Percentiles rank a stretch among this genome's conserved stretches.
phyloP scores from a whole-genome alignment of 371 early-diverging fungal species.

The Choanephora cucurbitarum region DNA sequence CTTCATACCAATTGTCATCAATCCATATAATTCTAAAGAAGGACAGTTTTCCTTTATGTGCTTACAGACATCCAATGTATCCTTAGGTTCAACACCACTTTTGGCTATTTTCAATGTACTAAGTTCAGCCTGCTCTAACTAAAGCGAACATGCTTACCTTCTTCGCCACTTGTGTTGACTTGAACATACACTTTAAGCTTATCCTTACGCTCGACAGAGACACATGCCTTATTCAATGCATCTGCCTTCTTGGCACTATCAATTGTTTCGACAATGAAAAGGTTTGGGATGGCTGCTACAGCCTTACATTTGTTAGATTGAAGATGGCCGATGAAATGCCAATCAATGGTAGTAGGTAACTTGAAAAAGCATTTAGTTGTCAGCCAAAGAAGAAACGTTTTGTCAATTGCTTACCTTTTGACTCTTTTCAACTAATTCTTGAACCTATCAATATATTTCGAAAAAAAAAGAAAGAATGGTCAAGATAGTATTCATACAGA shows the following conservation, averaged over 20 bases:
- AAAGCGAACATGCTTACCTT: too few species aligned
- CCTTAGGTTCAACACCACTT: conserved; percentile 68
- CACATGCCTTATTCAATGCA: conserved; percentile 75
- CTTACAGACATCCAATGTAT: conserved; percentile 51
- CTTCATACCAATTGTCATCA: conserved; percentile 94
- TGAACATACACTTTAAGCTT: conserved; percentile 86
- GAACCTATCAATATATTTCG: too few species aligned
- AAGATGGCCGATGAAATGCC: conserved; percentile 96
- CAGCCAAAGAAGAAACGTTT: not conserved
- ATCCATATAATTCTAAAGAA: conserved; percentile 71
- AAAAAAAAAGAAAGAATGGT: too few species aligned
- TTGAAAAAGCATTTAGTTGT: conserved; percentile 15
- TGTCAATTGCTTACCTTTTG: conserved; percentile 50
- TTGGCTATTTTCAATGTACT: conserved; percentile 66
- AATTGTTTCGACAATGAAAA: conserved; percentile 90
- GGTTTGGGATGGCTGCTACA: conserved; percentile 84
- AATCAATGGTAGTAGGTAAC: conserved; percentile 78
- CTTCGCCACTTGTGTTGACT: conserved; percentile 94
- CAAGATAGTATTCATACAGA: too few species aligned
- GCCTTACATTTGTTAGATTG: conserved; percentile 96
- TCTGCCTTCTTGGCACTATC: conserved; percentile 84
- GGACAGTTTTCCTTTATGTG: conserved; percentile 72
- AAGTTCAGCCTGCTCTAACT: too few species aligned
- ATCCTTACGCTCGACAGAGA: conserved; percentile 38
- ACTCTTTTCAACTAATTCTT: conserved; percentile 93